A percentile compares a stretch with the other conserved stretches of the same genome.
Evolutionary conservation across 306 rosid genomes (phyloP).

Genomic region (Rosa chinensis): DNA sequence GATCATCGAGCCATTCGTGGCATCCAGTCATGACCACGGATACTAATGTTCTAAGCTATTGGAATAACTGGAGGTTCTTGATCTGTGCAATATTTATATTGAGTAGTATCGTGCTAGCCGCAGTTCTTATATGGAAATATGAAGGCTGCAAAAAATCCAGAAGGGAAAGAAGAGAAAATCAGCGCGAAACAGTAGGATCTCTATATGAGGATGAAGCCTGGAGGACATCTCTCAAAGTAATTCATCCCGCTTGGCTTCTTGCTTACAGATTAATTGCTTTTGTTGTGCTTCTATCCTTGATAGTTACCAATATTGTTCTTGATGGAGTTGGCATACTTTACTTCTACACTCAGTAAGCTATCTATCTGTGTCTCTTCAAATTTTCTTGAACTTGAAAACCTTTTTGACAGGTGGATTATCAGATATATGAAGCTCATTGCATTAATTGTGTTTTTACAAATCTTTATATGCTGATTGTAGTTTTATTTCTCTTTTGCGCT

Average conservation of each 20-base stretch:
- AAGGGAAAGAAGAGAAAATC: constrained; percentile 41
- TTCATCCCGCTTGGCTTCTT: constrained; percentile 76
- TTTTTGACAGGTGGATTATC: not conserved
- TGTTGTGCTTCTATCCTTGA: constrained; percentile 52
- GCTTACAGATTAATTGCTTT: constrained; percentile 63
- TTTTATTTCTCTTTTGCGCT: constrained; percentile 13
- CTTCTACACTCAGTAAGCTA: constrained; percentile 82
- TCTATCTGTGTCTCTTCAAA: constrained; percentile 1
- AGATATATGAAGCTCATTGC: constrained; percentile 22
- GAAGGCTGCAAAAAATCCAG: constrained; percentile 53
- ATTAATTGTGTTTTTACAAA: no score
- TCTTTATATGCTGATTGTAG: not conserved
- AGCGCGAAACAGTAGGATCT: constrained; percentile 36
- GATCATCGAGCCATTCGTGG: constrained; percentile 36
- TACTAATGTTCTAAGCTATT: constrained; percentile 62
- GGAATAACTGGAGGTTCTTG: constrained; percentile 91
- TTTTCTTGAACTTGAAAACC: not conserved
- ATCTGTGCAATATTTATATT: constrained; percentile 56
- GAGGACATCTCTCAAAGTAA: constrained; percentile 65
- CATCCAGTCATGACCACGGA: constrained; percentile 53
- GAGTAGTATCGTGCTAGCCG: constrained; percentile 36
- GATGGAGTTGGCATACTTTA: constrained; percentile 64
- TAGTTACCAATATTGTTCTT: constrained; percentile 37
- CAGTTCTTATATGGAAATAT: constrained; percentile 65
- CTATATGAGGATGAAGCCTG: constrained; percentile 67